Evolutionary conservation across 2,329 filamentous ascomycete species (phyloP).

Genomic region (Plenodomus tracheiphilus): DNA sequence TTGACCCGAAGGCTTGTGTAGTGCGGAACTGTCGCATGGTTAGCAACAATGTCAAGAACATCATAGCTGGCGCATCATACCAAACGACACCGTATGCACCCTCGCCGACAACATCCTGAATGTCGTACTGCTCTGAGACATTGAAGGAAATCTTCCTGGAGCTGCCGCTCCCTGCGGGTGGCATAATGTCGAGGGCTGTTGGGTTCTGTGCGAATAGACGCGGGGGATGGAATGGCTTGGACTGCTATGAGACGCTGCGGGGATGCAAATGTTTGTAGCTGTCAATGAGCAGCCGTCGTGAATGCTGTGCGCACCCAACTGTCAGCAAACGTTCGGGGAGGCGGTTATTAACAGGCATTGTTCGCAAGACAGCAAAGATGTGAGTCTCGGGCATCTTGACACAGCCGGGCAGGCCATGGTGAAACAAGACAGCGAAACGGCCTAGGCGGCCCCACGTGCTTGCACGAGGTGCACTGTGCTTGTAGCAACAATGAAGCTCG

Average conservation of each 20-base stretch:
- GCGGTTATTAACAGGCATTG: slow-evolving; percentile 13
- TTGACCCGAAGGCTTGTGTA: slow-evolving; percentile 96
- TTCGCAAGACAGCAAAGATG: slow-evolving; percentile 17
- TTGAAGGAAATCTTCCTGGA: slow-evolving; percentile 98
- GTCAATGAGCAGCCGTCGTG: slow-evolving; percentile 1
- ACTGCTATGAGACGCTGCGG: slow-evolving; percentile 15
- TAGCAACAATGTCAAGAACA: slow-evolving; percentile 12
- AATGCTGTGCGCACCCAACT: not conserved
- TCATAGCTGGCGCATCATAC: slow-evolving; percentile 58
- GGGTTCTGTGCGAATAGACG: slow-evolving; percentile 24
- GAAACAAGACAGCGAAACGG: slow-evolving; percentile 31
- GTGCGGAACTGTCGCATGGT: slow-evolving; percentile 71
- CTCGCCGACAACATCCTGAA: slow-evolving; percentile 98
- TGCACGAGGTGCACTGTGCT: slow-evolving; percentile 16
- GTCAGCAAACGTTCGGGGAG: slow-evolving; percentile 23
- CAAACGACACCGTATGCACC: slow-evolving; percentile 98
- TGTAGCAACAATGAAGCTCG: slow-evolving; percentile 1
- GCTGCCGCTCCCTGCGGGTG: slow-evolving; percentile 50
- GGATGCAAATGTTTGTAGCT: slow-evolving; percentile 7
- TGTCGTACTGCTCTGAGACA: slow-evolving; percentile 98
- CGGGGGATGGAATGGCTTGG: slow-evolving; percentile 14
- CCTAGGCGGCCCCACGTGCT: slow-evolving; percentile 30
- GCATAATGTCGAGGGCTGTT: slow-evolving; percentile 35
- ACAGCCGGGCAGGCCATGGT: slow-evolving; percentile 17
- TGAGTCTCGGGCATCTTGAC: slow-evolving; percentile 14